Conservation (phyloP, 805 yeast species). For the Schwanniomyces yamadae region DNA sequence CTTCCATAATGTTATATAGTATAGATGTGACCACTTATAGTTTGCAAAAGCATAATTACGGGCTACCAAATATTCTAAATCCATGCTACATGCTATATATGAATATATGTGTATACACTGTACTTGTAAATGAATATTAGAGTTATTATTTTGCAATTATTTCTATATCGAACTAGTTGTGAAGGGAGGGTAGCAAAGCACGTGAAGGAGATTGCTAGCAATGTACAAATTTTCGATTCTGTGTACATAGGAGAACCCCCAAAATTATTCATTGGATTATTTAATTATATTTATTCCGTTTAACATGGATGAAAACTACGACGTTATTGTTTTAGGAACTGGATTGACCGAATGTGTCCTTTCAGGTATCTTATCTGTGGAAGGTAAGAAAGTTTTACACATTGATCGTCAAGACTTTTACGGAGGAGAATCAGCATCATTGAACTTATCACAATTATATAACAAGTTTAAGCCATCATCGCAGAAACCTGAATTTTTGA, state of each 20-base stretch:
- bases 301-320: conserved; percentile 91
- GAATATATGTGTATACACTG: too few species aligned
- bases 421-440: conserved; percentile 90
- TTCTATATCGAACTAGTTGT: background rate
- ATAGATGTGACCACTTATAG: background rate
- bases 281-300: background rate
- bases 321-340: conserved; percentile 90
- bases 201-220: background rate
- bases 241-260: conserved; percentile 1
- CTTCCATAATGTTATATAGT: conserved; percentile 55
- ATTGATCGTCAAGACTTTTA: conserved; percentile 95
- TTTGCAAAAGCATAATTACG: background rate
- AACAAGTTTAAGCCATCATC: conserved; percentile 78
- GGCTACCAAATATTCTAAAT: too few species aligned
- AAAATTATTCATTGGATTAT: background rate
- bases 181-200: background rate
- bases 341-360: conserved; percentile 97
- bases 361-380: conserved; percentile 93
- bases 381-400: conserved; percentile 95
- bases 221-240: background rate
- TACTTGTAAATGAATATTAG: too few species aligned
- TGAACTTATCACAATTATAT: conserved; percentile 68
- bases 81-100: too few species aligned
- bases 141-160: background rate
- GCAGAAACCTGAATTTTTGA: conserved; percentile 62